Evolutionary conservation across 164 flowering plant species (phyloP).

Genomic region (Warburgia ugandensis): DNA sequence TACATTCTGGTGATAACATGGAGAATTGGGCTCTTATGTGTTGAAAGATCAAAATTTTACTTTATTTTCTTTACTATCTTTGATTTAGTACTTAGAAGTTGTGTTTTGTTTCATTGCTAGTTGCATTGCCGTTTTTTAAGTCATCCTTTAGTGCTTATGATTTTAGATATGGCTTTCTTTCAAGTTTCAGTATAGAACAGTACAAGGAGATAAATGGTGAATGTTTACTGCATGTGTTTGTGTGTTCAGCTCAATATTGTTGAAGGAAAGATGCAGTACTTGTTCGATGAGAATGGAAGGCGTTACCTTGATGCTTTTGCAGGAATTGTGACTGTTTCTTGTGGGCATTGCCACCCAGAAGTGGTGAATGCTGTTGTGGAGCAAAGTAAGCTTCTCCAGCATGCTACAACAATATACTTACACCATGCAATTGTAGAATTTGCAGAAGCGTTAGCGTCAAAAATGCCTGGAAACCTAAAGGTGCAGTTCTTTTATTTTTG

Average conservation of each 20-base stretch:
- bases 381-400: constrained; percentile 92
- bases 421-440: constrained; percentile 93
- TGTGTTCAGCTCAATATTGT: constrained; percentile 76
- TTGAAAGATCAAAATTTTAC: too few species aligned
- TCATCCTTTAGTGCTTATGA: too few species aligned
- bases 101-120: too few species aligned
- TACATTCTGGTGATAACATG: too few species aligned
- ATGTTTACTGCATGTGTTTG: too few species aligned
- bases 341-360: constrained; percentile 97
- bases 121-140: too few species aligned
- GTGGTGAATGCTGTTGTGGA: constrained; percentile 66
- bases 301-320: constrained; percentile 91
- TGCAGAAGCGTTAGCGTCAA: constrained; percentile 90
- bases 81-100: too few species aligned
- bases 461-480: constrained; percentile 98
- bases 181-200: too few species aligned
- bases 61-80: too few species aligned
- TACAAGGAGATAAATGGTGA: too few species aligned
- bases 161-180: too few species aligned
- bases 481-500: constrained; percentile 20
- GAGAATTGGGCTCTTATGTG: too few species aligned
- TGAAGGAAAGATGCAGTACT: constrained; percentile 94
- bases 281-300: constrained; percentile 82
- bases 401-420: constrained; percentile 88
- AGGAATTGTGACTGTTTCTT: constrained; percentile 89